Percentiles rank a stretch among this genome's conserved stretches.
These are phyloP conservation scores for Thermochaetoides thermophila DNA, from an alignment of 495 filamentous ascomycete genomes.

Conservation along the genomic window DNA sequence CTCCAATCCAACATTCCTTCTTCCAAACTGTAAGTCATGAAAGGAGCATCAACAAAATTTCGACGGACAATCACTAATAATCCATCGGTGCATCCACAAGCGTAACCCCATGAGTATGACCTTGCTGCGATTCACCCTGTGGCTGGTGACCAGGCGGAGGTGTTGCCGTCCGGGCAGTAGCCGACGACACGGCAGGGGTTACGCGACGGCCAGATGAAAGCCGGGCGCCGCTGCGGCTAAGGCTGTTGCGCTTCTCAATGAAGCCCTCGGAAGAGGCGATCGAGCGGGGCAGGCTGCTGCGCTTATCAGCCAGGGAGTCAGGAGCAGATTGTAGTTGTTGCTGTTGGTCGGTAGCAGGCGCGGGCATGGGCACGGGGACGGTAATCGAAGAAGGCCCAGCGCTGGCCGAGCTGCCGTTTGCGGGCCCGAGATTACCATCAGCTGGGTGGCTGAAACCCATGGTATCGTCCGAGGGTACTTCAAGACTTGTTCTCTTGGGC, in stretches of 20 bases:
- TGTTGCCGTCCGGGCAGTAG: constrained; percentile 1
- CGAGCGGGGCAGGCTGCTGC: too few relatives aligned
- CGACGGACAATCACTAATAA: constrained; percentile 14
- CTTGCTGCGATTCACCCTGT: not conserved
- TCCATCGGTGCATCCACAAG: constrained; percentile 24
- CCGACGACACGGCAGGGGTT: constrained; percentile 13
- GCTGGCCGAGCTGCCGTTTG: too few relatives aligned
- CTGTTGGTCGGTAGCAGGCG: too few relatives aligned
- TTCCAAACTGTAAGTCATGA: too few relatives aligned
- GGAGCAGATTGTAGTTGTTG: too few relatives aligned
- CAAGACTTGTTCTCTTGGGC: constrained; percentile 32
- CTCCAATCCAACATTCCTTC: too few relatives aligned
- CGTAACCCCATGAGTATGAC: constrained; percentile 15
- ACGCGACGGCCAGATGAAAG: constrained; percentile 30
- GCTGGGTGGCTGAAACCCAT: constrained; percentile 23
- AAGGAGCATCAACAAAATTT: not conserved
- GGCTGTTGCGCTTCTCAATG: constrained; percentile 37
- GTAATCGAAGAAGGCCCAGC: too few relatives aligned
- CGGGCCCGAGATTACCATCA: too few relatives aligned
- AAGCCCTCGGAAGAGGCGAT: too few relatives aligned
- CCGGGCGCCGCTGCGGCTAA: constrained; percentile 30
- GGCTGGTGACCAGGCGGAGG: constrained; percentile 5
- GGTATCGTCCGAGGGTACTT: constrained; percentile 29
- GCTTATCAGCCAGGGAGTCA: too few relatives aligned
- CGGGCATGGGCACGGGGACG: too few relatives aligned